A percentile compares a stretch with the other conserved stretches of the same genome.
Evolutionary conservation across 495 filamentous ascomycete genomes (phyloP).

Genomic region (Chaetomium fimeti): DNA sequence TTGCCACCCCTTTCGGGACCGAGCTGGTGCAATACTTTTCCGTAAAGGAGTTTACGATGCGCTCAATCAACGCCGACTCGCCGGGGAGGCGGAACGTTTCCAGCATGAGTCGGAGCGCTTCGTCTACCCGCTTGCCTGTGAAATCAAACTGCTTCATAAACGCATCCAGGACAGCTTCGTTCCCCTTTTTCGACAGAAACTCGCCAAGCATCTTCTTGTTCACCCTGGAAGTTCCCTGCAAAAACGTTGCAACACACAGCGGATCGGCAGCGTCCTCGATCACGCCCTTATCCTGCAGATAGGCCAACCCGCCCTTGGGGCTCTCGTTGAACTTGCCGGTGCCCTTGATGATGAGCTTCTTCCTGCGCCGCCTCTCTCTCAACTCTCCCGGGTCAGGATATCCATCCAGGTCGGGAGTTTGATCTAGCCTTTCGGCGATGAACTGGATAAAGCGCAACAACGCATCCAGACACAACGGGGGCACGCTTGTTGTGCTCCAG

Average conservation of each 20-base stretch:
- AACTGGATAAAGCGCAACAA: constrained; percentile 88
- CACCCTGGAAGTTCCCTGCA: constrained; percentile 79
- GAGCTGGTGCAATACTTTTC: constrained; percentile 79
- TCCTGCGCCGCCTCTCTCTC: constrained; percentile 67
- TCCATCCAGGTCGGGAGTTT: constrained; percentile 61
- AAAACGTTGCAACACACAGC: constrained; percentile 70
- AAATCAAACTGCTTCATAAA: constrained; percentile 89
- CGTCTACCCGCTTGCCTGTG: constrained; percentile 77
- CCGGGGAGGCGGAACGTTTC: constrained; percentile 93
- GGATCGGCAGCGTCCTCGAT: constrained; percentile 74
- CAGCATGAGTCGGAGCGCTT: constrained; percentile 82
- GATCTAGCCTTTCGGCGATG: constrained; percentile 80
- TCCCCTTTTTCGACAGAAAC: constrained; percentile 83
- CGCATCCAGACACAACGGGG: constrained; percentile 89
- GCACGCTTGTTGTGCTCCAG: constrained; percentile 98
- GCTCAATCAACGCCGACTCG: constrained; percentile 87
- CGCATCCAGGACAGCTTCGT: constrained; percentile 74
- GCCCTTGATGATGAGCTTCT: constrained; percentile 84
- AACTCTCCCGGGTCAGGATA: constrained; percentile 65
- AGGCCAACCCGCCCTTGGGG: constrained; percentile 85
- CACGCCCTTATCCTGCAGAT: constrained; percentile 76
- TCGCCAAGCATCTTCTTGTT: constrained; percentile 92
- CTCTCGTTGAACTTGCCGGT: constrained; percentile 93
- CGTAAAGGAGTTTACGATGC: constrained; percentile 82
- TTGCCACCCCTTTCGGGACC: constrained; percentile 70